Conservation (phyloP, 2,329 filamentous ascomycete genomes). For the Aspergillus aculeatus region DNA sequence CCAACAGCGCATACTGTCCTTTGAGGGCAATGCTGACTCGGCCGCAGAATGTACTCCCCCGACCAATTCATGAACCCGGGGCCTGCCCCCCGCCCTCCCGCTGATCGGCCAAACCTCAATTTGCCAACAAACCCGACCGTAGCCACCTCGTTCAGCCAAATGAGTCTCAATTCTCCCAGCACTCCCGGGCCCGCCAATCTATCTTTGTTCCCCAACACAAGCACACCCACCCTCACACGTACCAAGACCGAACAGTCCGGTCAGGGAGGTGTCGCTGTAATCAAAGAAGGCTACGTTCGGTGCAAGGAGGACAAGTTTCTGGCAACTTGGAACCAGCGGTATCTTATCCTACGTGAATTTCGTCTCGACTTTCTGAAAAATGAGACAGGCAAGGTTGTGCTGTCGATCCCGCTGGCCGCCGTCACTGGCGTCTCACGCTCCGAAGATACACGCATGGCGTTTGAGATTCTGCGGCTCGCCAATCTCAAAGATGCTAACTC, state of each 20-base stretch:
- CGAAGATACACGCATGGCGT: conserved; percentile 85
- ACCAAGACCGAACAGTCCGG: conserved; percentile 59
- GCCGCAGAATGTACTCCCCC: conserved; percentile 53
- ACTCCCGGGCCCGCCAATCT: conserved; percentile 55
- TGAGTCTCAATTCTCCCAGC: conserved; percentile 67
- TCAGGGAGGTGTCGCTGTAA: conserved; percentile 67
- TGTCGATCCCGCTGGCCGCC: conserved; percentile 80
- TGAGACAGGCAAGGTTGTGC: conserved; percentile 82
- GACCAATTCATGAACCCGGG: conserved; percentile 93
- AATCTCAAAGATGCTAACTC: conserved; percentile 59
- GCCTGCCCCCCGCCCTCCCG: conserved; percentile 86
- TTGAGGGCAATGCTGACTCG: conserved; percentile 10
- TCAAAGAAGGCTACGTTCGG: conserved; percentile 61
- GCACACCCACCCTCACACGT: conserved; percentile 68
- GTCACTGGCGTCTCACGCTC: conserved; percentile 88
- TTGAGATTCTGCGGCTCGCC: conserved; percentile 79
- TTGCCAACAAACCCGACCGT: conserved; percentile 70
- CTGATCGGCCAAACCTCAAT: conserved; percentile 76
- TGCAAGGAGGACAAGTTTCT: conserved; percentile 76
- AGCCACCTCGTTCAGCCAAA: conserved; percentile 64
- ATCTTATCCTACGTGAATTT: conserved; percentile 86
- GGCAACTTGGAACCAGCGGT: conserved; percentile 89
- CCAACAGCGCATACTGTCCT: neutral
- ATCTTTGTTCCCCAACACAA: conserved; percentile 65
- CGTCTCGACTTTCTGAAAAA: conserved; percentile 93